Conservation (phyloP, 805 yeast genomes). For the Ogataea naganishii region DNA sequence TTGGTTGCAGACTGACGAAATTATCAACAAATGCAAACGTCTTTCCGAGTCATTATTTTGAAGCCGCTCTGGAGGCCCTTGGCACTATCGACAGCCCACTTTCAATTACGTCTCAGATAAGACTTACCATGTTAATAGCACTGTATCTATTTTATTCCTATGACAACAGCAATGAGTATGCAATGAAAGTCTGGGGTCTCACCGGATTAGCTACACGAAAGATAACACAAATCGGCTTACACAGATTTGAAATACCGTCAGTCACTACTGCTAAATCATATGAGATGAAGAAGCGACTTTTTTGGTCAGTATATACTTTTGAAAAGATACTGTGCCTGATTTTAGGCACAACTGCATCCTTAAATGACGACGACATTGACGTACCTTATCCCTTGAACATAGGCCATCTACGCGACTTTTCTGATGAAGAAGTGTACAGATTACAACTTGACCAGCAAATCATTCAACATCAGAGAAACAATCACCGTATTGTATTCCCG, state of each 20-base stretch:
- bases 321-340: constrained; percentile 11
- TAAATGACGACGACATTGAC: constrained; percentile 10
- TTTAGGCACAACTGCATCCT: constrained; percentile 9
- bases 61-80: constrained; percentile 6
- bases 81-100: constrained; percentile 3
- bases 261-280: constrained; percentile 2
- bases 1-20: constrained; percentile 9
- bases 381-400: constrained; percentile 9
- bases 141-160: constrained; percentile 10
- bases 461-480: constrained; percentile 5
- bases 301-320: constrained; percentile 12
- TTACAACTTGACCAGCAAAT: constrained; percentile 8
- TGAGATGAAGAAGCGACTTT: constrained; percentile 6
- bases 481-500: constrained; percentile 8
- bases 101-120: constrained; percentile 7
- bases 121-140: constrained; percentile 9
- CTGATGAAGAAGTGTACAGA: constrained; percentile 5
- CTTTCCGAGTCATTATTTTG: constrained; percentile 9
- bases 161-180: constrained; percentile 8
- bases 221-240: constrained; percentile 9
- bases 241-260: constrained; percentile 7
- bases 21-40: constrained; percentile 5
- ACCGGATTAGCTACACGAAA: constrained; percentile 10
- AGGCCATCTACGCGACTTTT: not conserved
- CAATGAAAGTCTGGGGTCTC: constrained; percentile 12